Conservation (phyloP, 2,329 filamentous ascomycete species). For the Pestalotiopsis sp. region DNA sequence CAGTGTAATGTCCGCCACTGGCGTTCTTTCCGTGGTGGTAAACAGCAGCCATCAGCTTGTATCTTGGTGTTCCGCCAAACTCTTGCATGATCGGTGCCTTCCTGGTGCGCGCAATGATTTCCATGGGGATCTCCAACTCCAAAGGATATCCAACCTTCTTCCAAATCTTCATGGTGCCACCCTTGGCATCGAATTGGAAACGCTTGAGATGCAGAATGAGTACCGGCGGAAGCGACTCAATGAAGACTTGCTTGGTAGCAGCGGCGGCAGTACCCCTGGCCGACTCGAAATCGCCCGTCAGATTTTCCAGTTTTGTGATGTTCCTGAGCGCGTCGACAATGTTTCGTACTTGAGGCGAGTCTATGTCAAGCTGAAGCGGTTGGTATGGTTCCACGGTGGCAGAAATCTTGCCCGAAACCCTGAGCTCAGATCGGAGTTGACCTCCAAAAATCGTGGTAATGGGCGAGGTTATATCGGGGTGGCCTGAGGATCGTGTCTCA, state of each 20-base stretch:
- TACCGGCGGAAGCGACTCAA: slow-evolving; percentile 87
- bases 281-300: slow-evolving; percentile 83
- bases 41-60: slow-evolving; percentile 84
- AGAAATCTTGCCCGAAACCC: slow-evolving; percentile 85
- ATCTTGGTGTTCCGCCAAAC: slow-evolving; percentile 72
- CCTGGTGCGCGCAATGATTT: slow-evolving; percentile 79
- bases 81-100: slow-evolving; percentile 65
- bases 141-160: slow-evolving; percentile 96
- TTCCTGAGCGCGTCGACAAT: slow-evolving; percentile 89
- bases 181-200: slow-evolving; percentile 89
- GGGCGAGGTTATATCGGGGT: slow-evolving; percentile 71
- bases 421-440: slow-evolving; percentile 84
- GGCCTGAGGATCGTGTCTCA: slow-evolving; percentile 82
- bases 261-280: slow-evolving; percentile 73
- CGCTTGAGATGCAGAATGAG: slow-evolving; percentile 95
- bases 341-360: slow-evolving; percentile 80
- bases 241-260: slow-evolving; percentile 92
- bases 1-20: slow-evolving; percentile 94
- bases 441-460: slow-evolving; percentile 95
- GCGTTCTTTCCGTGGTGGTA: slow-evolving; percentile 98
- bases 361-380: slow-evolving; percentile 92
- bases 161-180: slow-evolving; percentile 95
- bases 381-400: slow-evolving; percentile 94
- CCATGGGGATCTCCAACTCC: slow-evolving; percentile 89
- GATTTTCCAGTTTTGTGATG: slow-evolving; percentile 77